Conservation (phyloP, 176 grass and related monocot species). For the Oryza glumipatula region DNA sequence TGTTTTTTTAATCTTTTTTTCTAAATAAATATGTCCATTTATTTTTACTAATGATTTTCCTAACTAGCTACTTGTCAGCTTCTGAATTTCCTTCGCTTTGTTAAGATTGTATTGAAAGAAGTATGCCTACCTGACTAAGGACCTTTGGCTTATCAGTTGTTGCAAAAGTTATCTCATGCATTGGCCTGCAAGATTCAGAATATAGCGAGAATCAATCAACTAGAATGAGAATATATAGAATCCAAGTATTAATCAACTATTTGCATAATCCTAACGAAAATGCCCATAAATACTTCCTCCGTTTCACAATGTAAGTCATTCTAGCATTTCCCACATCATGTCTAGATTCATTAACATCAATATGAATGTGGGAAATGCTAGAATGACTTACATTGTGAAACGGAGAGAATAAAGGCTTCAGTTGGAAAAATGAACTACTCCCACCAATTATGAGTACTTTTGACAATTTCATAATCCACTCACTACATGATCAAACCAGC, state of each 20-base stretch:
- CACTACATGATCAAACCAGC: neutral
- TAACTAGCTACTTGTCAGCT: neutral
- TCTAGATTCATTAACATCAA: no score
- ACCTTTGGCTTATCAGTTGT: constrained; percentile 79
- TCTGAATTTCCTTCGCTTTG: neutral
- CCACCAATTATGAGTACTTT: neutral
- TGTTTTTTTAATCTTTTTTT: neutral
- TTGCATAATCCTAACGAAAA: neutral
- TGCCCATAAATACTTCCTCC: neutral
- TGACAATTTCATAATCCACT: neutral
- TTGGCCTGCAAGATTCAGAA: constrained; percentile 66
- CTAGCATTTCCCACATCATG: no score
- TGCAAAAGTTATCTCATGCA: constrained; percentile 88
- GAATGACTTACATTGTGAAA: no score
- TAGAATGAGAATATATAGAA: neutral
- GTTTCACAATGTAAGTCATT: no score
- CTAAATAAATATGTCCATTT: neutral
- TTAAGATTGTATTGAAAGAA: constrained; percentile 1
- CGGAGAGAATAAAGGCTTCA: neutral
- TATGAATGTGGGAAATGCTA: no score
- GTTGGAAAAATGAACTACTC: neutral
- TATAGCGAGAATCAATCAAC: constrained; percentile 6
- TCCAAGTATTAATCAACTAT: neutral
- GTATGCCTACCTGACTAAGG: constrained; percentile 70
- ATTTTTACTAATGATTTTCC: neutral